These are phyloP conservation scores for Calycina herbarum DNA, from an alignment of 2,329 filamentous ascomycete genomes.

Conservation along the genomic window DNA sequence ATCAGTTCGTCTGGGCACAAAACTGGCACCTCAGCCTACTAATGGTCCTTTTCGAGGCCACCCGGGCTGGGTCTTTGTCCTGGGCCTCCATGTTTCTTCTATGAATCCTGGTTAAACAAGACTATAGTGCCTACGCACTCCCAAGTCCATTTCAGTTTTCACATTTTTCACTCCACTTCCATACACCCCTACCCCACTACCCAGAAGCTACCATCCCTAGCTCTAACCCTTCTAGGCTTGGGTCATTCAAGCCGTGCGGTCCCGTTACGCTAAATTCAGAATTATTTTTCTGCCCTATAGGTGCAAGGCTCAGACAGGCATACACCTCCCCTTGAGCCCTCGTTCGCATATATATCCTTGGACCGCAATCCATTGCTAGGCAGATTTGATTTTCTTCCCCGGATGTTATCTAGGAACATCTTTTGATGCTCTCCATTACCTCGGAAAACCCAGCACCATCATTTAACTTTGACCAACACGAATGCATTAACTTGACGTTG, in stretches of 20 bases:
- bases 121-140: background rate
- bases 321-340: background rate
- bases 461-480: conserved; percentile 3
- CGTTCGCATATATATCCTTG: conserved; percentile 10
- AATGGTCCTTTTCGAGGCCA: background rate
- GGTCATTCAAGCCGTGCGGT: background rate
- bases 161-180: background rate
- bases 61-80: conserved; percentile 3
- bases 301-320: conserved; percentile 1
- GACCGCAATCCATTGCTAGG: conserved; percentile 9
- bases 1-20: background rate
- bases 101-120: background rate
- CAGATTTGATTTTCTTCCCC: conserved; percentile 1
- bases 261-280: background rate
- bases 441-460: background rate
- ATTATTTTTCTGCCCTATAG: conserved; percentile 6
- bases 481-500: conserved; percentile 3
- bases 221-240: conserved; percentile 4
- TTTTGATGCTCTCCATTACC: conserved; percentile 16
- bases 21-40: conserved; percentile 19
- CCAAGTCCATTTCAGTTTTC: background rate
- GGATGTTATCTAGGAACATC: conserved; percentile 13
- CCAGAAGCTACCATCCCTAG: background rate
- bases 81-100: background rate
- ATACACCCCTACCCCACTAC: background rate